A percentile compares a stretch with the other conserved stretches of the same genome.
These are phyloP conservation scores for Paecilomyces fulvus DNA, from an alignment of 2,329 filamentous ascomycete species.

Conservation along the genomic window DNA sequence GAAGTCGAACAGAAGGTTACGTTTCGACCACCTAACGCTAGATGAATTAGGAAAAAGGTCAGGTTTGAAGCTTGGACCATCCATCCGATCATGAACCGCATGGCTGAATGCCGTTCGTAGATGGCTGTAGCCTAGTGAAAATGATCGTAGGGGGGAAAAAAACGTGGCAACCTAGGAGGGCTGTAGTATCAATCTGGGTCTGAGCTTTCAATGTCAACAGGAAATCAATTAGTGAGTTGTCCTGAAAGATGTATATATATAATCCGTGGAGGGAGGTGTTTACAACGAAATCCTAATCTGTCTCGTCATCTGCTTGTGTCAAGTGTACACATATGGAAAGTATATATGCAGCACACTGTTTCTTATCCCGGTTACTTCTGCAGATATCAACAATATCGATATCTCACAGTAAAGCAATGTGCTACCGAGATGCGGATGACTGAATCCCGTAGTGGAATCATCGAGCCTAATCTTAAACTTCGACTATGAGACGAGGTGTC, in stretches of 20 bases:
- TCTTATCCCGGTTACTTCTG: too few relatives aligned
- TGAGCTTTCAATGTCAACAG: neutral
- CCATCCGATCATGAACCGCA: neutral
- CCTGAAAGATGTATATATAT: too few relatives aligned
- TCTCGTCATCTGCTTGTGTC: too few relatives aligned
- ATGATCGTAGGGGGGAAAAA: neutral
- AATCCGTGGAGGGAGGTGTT: too few relatives aligned
- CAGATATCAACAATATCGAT: too few relatives aligned
- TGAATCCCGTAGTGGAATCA: neutral
- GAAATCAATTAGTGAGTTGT: neutral
- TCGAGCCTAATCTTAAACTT: neutral
- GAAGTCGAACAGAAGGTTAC: neutral
- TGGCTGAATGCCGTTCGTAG: neutral
- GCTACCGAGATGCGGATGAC: neutral
- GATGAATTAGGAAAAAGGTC: neutral
- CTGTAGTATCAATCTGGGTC: neutral
- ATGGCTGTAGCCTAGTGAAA: neutral
- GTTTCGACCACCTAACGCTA: neutral
- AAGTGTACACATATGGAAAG: too few relatives aligned
- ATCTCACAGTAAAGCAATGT: too few relatives aligned
- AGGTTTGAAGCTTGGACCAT: neutral
- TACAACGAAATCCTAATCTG: too few relatives aligned
- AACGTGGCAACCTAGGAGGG: neutral
- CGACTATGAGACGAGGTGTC: neutral
- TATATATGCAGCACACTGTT: too few relatives aligned